Percentiles rank a stretch among this genome's conserved stretches.
Conservation (phyloP, 1,284 basidiomycete genomes). For the Irpex lacteus region DNA sequence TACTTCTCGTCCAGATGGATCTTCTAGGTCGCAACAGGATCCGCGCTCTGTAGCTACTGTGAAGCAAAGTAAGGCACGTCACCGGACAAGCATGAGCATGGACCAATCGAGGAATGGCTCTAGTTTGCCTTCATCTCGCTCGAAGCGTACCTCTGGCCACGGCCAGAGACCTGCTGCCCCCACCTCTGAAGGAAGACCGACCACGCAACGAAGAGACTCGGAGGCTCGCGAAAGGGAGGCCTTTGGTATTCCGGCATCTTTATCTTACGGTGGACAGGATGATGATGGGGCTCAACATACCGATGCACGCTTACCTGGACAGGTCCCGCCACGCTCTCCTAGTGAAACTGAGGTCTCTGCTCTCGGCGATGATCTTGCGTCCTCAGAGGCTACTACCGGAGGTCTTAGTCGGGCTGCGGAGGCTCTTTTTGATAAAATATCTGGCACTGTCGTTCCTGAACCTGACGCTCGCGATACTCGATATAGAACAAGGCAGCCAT, state of each 20-base stretch:
- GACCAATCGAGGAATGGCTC: neutral
- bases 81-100: constrained; percentile 10
- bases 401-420: constrained; percentile 50
- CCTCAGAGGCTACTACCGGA: constrained; percentile 27
- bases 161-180: constrained; percentile 1
- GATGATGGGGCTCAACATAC: constrained; percentile 29
- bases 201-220: constrained; percentile 9
- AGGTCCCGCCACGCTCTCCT: neutral
- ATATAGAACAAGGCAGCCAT: neutral
- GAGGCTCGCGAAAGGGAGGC: constrained; percentile 23
- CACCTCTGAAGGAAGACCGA: neutral
- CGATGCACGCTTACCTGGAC: constrained; percentile 38
- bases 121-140: neutral
- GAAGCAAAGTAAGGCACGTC: constrained; percentile 8
- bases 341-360: constrained; percentile 13
- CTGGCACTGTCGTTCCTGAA: constrained; percentile 10
- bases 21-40: neutral
- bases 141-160: constrained; percentile 5
- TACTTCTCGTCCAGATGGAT: neutral
- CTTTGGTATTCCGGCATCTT: constrained; percentile 32
- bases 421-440: constrained; percentile 46
- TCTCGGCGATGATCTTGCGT: constrained; percentile 24
- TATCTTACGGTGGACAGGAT: constrained; percentile 26
- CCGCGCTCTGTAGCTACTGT: neutral
- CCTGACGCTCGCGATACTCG: neutral